Percentiles rank a stretch among this genome's conserved stretches.
Conservation (phyloP, 257 asterid species). For the Cinchona pubescens region DNA sequence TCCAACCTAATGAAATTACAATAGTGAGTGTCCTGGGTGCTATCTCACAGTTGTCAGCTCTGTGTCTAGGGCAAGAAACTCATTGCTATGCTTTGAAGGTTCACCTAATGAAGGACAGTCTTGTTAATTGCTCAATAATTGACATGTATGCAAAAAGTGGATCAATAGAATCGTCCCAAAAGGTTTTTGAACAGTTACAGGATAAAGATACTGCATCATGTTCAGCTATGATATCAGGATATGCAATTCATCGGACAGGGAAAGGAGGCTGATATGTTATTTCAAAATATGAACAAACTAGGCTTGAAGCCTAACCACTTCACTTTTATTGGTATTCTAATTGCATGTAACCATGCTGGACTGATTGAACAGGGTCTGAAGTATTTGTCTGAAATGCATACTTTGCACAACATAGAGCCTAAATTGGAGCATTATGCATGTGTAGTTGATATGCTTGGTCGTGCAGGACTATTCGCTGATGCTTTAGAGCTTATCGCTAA, state of each 20-base stretch:
- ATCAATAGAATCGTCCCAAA: constrained; percentile 20
- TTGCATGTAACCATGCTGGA: constrained; percentile 37
- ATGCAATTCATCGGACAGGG: constrained; percentile 39
- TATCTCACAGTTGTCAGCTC: constrained; percentile 30
- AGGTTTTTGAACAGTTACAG: constrained; percentile 21
- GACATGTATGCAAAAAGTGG: constrained; percentile 41
- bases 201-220: constrained; percentile 26
- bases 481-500: constrained; percentile 22
- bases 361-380: constrained; percentile 27
- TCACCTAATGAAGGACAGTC: constrained; percentile 19
- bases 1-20: constrained; percentile 28
- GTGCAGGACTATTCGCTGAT: constrained; percentile 33
- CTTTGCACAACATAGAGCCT: constrained; percentile 24
- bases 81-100: constrained; percentile 32
- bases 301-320: constrained; percentile 26
- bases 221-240: constrained; percentile 34
- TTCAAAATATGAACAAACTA: constrained; percentile 16
- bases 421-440: constrained; percentile 36
- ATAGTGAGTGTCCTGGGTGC: constrained; percentile 30
- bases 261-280: constrained; percentile 23
- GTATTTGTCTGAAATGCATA: constrained; percentile 28
- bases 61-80: constrained; percentile 29
- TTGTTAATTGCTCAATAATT: constrained; percentile 29
- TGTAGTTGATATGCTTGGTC: constrained; percentile 35
- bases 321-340: constrained; percentile 26